These are phyloP conservation scores for Bipolaris victoriae DNA, from an alignment of 2,329 filamentous ascomycete species.

Conservation along the genomic window DNA sequence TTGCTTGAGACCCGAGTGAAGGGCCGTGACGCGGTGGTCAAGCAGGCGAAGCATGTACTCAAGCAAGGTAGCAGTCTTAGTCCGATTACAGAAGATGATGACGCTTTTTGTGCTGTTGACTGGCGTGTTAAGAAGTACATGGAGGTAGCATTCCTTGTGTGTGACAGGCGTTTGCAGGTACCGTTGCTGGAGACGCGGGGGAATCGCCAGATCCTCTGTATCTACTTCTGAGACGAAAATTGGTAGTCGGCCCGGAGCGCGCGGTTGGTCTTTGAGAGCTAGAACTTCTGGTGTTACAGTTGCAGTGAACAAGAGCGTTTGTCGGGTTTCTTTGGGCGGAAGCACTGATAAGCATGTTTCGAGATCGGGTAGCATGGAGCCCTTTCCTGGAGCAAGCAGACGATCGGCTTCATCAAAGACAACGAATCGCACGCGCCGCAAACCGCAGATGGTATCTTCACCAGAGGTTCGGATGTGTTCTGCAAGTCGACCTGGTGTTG, in stretches of 20 bases:
- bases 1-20: conserved; percentile 88
- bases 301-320: conserved; percentile 94
- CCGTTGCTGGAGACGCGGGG: conserved; percentile 78
- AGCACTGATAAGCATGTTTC: conserved; percentile 85
- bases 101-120: conserved; percentile 75
- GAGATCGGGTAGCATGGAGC: conserved; percentile 93
- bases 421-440: conserved; percentile 80
- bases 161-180: conserved; percentile 89
- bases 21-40: conserved; percentile 85
- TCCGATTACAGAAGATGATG: conserved; percentile 96
- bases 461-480: conserved; percentile 93
- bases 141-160: conserved; percentile 93
- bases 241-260: conserved; percentile 71
- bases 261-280: conserved; percentile 79
- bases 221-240: conserved; percentile 91
- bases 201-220: conserved; percentile 73
- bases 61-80: conserved; percentile 83
- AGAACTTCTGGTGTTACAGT: conserved; percentile 93
- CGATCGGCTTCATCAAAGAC: conserved; percentile 97
- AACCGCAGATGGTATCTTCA: conserved; percentile 83
- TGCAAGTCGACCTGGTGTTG: conserved; percentile 85
- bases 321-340: conserved; percentile 77
- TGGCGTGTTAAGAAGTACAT: conserved; percentile 79
- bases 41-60: conserved; percentile 87
- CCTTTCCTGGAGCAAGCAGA: conserved; percentile 74